Evolutionary conservation across 2,329 filamentous ascomycete species (phyloP).

Genomic region (Graphilbum fragrans): DNA sequence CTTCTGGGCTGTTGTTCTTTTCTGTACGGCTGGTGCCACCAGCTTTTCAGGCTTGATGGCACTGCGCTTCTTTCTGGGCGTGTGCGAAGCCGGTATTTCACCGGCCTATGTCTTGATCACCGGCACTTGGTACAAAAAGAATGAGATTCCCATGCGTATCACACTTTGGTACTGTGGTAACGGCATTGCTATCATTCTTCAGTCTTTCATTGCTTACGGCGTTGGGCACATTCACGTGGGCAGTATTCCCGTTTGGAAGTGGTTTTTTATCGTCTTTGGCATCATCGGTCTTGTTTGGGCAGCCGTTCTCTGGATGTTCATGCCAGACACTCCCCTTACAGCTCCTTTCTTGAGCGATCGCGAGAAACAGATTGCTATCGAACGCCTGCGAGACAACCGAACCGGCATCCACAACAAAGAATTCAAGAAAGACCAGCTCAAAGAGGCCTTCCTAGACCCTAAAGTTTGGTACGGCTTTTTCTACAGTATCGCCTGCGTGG

Average conservation of each 20-base stretch:
- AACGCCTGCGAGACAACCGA: conserved; percentile 40
- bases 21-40: conserved; percentile 37
- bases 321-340: conserved; percentile 53
- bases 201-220: conserved; percentile 42
- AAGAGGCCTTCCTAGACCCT: conserved; percentile 23
- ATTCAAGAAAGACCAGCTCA: conserved; percentile 29
- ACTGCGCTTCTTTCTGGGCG: conserved; percentile 30
- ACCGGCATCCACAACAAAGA: conserved; percentile 24
- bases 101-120: conserved; percentile 39
- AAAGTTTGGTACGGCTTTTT: conserved; percentile 31
- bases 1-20: conserved; percentile 37
- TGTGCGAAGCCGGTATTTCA: conserved; percentile 35
- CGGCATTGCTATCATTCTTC: conserved; percentile 40
- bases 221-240: conserved; percentile 32
- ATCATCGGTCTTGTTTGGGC: conserved; percentile 38
- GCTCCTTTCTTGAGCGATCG: conserved; percentile 42
- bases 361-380: conserved; percentile 46
- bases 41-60: conserved; percentile 32
- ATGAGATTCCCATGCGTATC: conserved; percentile 36
- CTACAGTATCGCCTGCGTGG: conserved; percentile 26
- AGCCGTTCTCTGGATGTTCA: conserved; percentile 37
- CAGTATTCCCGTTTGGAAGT: conserved; percentile 26
- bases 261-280: conserved; percentile 36
- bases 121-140: conserved; percentile 41
- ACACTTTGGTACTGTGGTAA: conserved; percentile 43